Evolutionary conservation across 805 yeast species (phyloP).

Genomic region (Saccharomycopsis javanensis): DNA sequence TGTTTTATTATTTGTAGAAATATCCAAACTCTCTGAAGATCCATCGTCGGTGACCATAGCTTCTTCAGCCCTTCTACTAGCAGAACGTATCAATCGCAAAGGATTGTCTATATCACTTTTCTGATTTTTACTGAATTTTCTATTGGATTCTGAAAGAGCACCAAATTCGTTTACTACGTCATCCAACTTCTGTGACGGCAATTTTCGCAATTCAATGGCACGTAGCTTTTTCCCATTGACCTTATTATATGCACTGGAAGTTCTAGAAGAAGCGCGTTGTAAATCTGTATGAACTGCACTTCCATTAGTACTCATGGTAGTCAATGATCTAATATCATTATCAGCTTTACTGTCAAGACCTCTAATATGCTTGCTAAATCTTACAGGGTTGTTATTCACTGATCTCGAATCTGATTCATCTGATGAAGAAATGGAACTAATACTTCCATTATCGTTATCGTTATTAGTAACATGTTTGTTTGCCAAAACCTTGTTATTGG

Average conservation of each 20-base stretch:
- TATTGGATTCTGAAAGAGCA: conserved; percentile 18
- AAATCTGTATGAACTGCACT: not conserved
- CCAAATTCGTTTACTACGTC: conserved; percentile 42
- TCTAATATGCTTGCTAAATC: not conserved
- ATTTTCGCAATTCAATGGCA: conserved; percentile 18
- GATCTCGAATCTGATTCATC: not conserved
- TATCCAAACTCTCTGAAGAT: not conserved
- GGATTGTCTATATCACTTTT: not conserved
- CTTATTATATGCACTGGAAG: not conserved
- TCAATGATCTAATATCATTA: not conserved
- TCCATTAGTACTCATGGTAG: not conserved
- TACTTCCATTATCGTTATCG: not conserved
- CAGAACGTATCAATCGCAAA: not conserved
- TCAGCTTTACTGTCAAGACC: not conserved
- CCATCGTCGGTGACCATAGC: not conserved
- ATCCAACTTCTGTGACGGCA: conserved; percentile 33
- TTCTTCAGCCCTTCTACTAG: not conserved
- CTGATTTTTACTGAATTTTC: not conserved
- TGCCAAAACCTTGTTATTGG: not conserved
- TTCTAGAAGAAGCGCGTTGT: not conserved
- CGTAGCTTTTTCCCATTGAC: conserved; percentile 7
- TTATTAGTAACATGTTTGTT: not conserved
- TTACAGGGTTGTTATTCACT: not conserved
- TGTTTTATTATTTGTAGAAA: not conserved
- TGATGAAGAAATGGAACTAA: conserved; percentile 8